Conservation (phyloP, 1,284 basidiomycete species). For the Leccinum laetum region DNA sequence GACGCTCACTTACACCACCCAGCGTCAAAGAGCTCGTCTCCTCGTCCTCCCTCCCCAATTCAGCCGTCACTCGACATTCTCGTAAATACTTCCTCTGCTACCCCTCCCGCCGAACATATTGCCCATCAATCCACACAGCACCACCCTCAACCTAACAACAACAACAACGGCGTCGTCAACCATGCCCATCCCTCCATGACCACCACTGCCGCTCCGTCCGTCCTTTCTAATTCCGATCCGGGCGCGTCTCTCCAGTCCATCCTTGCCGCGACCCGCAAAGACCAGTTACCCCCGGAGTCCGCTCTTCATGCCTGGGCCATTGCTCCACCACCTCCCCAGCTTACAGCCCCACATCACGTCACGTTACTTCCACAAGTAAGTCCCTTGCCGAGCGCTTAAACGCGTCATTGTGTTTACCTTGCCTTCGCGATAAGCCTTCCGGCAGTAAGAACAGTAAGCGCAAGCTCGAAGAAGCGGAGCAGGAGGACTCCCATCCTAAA, state of each 20-base stretch:
- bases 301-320: slow-evolving; percentile 44
- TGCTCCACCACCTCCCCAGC: slow-evolving; percentile 27
- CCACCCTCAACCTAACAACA: slow-evolving; percentile 20
- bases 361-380: slow-evolving; percentile 31
- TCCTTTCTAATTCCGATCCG: slow-evolving; percentile 45
- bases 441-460: slow-evolving; percentile 54
- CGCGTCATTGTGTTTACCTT: slow-evolving; percentile 24
- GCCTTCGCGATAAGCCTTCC: slow-evolving; percentile 31
- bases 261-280: slow-evolving; percentile 48
- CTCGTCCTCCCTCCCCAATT: slow-evolving; percentile 39
- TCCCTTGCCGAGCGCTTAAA: slow-evolving; percentile 30
- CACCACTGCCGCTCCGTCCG: slow-evolving; percentile 35
- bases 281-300: slow-evolving; percentile 39
- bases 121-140: slow-evolving; percentile 28
- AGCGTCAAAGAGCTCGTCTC: slow-evolving; percentile 36
- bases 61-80: slow-evolving; percentile 41
- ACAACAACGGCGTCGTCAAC: slow-evolving; percentile 27
- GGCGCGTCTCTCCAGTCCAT: slow-evolving; percentile 66
- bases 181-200: slow-evolving; percentile 36
- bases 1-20: slow-evolving; percentile 37
- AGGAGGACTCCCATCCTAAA: slow-evolving; percentile 73
- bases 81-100: slow-evolving; percentile 34
- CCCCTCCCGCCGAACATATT: slow-evolving; percentile 28
- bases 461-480: slow-evolving; percentile 67
- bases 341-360: slow-evolving; percentile 30